Evolutionary conservation across 352 stramenopile species (phyloP), one percentile per base, ranked within the genome.

Genomic region (Phytopythium delawarense): DNA sequence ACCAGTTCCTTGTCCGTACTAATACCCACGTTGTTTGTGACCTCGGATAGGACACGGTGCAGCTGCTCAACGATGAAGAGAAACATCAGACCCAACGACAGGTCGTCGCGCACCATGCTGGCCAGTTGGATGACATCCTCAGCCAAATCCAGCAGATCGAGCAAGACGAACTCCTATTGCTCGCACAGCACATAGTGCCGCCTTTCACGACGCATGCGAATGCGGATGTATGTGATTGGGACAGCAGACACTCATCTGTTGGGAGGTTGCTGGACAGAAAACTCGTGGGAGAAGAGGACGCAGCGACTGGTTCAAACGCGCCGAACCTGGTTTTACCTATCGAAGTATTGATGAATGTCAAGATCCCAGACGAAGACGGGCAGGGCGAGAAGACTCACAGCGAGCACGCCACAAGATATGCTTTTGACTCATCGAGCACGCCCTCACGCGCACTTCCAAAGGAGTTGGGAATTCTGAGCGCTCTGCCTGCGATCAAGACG

Each of bases 41-140:
- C 21, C 20, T 49, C 8, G 42, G 18, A 5, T 53, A 91, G 81
- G 79, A 91, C 46, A 91, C 74, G 11, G 72, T 78, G 0, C 66
- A 89, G 46, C 35, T 87, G 35, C 63, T 90, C 23, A 88, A 88
- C 45, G 64, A 78, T 0, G 71, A 90, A 51, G 78, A 90, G 11
- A 68, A 66, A 49, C 62, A 62, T 6, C 42, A 74, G n/a, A 72
- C 71, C 0, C 54, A 68, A 9, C 58, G 57, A 21, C 62, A 72
- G 23, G 21, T 77, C 28, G 60, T 76, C 25, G 7, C 59, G 30
- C 57, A 65, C 15, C 71, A 84, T 21, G 59, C 54, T 7, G 57
- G 70, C 23, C 65, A 82, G 40, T 59, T 91, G 16, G 78, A 89
- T 28, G 63, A 68, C n/a, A 84, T 88, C 37, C 61, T 88, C 13